Percentiles rank a stretch among this genome's conserved stretches.
phyloP scores from a whole-genome alignment of 805 yeast genomes.

The Saccharomyces mikatae region DNA sequence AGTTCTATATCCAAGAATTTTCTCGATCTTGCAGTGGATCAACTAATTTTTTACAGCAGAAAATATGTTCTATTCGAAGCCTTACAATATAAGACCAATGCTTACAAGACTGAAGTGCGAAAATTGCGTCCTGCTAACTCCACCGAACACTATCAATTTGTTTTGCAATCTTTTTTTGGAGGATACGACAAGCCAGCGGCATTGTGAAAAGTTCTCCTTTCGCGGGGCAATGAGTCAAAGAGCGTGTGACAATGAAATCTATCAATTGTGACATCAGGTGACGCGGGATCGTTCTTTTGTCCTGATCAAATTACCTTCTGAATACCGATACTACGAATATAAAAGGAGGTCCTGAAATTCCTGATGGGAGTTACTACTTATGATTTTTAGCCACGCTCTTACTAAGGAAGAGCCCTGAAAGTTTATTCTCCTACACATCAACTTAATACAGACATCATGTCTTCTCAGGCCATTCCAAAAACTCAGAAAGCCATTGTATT shows the following conservation, averaged over 20 bases:
- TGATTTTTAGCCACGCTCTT: no score
- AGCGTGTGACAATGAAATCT: not conserved
- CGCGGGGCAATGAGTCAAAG: not conserved
- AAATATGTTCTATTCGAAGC: no score
- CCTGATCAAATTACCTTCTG: no score
- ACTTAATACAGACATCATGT: slow-evolving; percentile 15
- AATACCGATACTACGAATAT: not conserved
- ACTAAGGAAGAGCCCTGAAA: not conserved
- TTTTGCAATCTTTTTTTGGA: no score
- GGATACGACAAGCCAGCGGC: not conserved
- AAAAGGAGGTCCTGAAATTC: not conserved
- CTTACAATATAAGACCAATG: no score
- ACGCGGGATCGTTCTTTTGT: not conserved
- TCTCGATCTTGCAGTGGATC: not conserved
- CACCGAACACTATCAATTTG: no score
- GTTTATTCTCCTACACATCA: not conserved
- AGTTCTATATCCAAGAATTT: not conserved
- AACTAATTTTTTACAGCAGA: no score
- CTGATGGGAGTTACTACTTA: not conserved
- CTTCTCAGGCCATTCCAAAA: slow-evolving; percentile 32
- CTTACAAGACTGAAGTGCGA: no score
- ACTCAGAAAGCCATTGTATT: slow-evolving; percentile 46
- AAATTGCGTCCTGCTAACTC: no score
- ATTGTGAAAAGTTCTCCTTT: not conserved
- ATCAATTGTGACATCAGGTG: not conserved